phyloP scores from a whole-genome alignment of 768 basidiomycete species.

The Mycena metata region DNA sequence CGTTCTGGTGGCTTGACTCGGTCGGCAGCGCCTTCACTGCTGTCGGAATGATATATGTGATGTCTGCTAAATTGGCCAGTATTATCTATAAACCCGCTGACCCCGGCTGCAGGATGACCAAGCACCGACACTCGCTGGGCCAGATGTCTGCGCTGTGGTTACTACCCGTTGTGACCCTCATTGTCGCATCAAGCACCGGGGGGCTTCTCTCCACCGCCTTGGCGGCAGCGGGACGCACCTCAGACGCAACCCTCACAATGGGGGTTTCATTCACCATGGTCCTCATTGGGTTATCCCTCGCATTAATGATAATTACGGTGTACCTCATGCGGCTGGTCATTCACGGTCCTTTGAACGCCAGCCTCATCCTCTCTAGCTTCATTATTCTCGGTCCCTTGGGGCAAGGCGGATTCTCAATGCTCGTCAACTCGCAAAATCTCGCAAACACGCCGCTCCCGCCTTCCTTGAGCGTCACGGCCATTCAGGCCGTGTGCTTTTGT shows the following conservation, averaged over 20 bases:
- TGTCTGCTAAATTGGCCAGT: slow-evolving; percentile 29
- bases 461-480: slow-evolving; percentile 59
- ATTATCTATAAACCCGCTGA: slow-evolving; percentile 1
- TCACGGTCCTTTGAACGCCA: slow-evolving; percentile 57
- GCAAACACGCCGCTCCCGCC: slow-evolving; percentile 60
- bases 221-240: slow-evolving; percentile 47
- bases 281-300: slow-evolving; percentile 59
- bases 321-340: slow-evolving; percentile 65
- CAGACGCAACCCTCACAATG: slow-evolving; percentile 62
- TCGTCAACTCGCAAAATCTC: slow-evolving; percentile 60
- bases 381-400: slow-evolving; percentile 72
- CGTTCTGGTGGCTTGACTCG: slow-evolving; percentile 75
- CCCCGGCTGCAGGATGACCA: slow-evolving; percentile 62
- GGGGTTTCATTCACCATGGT: slow-evolving; percentile 52
- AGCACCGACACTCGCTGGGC: slow-evolving; percentile 63
- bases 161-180: slow-evolving; percentile 70
- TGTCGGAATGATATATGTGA: slow-evolving; percentile 40
- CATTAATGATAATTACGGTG: slow-evolving; percentile 67
- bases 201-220: slow-evolving; percentile 63
- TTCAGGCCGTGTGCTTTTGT: slow-evolving; percentile 61
- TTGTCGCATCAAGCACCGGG: slow-evolving; percentile 72
- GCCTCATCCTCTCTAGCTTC: slow-evolving; percentile 62
- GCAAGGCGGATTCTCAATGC: slow-evolving; percentile 66
- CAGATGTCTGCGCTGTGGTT: slow-evolving; percentile 70
- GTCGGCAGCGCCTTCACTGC: slow-evolving; percentile 57